phyloP scores from a whole-genome alignment of 768 basidiomycete species.

The Suillus hirtellus region DNA sequence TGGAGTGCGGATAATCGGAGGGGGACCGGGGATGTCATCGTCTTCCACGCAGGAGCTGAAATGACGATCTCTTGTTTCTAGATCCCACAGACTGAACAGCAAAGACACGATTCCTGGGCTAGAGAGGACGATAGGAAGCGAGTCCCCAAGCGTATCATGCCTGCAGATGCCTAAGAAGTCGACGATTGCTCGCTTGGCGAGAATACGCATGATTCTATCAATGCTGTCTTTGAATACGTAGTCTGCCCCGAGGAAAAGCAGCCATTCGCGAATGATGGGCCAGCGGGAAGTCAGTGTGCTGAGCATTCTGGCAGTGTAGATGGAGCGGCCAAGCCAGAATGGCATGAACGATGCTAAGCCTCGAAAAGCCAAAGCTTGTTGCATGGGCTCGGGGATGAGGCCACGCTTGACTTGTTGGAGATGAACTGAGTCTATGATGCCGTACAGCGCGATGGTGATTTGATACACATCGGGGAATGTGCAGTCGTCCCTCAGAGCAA shows the following conservation, averaged over 20 bases:
- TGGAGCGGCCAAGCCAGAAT: slow-evolving; percentile 8
- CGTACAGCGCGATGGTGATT: slow-evolving; percentile 24
- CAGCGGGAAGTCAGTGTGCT: slow-evolving; percentile 19
- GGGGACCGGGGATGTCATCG: slow-evolving; percentile 3
- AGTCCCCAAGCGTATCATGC: slow-evolving; percentile 16
- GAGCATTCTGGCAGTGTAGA: slow-evolving; percentile 4
- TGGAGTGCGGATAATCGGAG: slow-evolving; percentile 13
- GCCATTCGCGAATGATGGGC: slow-evolving; percentile 22
- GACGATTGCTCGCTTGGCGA: slow-evolving; percentile 20
- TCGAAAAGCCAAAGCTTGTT: slow-evolving; percentile 23
- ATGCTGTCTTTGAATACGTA: slow-evolving; percentile 23
- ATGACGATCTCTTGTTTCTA: slow-evolving; percentile 23
- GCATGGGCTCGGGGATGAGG: slow-evolving; percentile 4
- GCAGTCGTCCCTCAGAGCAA: slow-evolving; percentile 24
- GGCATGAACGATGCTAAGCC: slow-evolving; percentile 19
- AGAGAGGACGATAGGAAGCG: slow-evolving; percentile 20
- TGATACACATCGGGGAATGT: slow-evolving; percentile 18
- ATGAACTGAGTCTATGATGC: slow-evolving; percentile 19
- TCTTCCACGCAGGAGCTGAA: slow-evolving; percentile 18
- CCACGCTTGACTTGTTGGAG: slow-evolving; percentile 19
- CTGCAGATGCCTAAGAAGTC: slow-evolving; percentile 25
- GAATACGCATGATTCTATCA: slow-evolving; percentile 23
- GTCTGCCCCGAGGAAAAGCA: slow-evolving; percentile 26
- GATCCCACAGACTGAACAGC: slow-evolving; percentile 29
- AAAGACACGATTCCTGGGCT: slow-evolving; percentile 21